Evolutionary conservation across 495 filamentous ascomycete species (phyloP).

Genomic region (Aspergillus campestris): DNA sequence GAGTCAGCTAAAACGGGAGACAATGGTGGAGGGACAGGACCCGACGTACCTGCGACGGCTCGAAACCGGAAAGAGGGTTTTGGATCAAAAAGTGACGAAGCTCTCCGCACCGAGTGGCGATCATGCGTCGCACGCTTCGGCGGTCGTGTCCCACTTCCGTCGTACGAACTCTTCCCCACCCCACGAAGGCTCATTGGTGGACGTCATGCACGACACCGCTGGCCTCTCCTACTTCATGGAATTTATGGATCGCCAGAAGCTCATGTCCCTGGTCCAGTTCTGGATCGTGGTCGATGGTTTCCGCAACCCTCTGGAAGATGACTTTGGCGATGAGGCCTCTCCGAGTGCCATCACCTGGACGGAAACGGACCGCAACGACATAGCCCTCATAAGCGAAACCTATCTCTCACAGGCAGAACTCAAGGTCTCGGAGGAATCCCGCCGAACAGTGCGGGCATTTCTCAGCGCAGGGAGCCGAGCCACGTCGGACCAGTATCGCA

Average conservation of each 20-base stretch:
- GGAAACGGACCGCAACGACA: slow-evolving; percentile 74
- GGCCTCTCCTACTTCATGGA: slow-evolving; percentile 99
- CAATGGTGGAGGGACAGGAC: slow-evolving; percentile 69
- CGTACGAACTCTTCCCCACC: slow-evolving; percentile 42
- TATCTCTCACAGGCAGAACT: slow-evolving; percentile 80
- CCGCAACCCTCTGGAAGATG: slow-evolving; percentile 91
- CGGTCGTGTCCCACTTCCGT: slow-evolving; percentile 27
- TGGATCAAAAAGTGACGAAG: slow-evolving; percentile 83
- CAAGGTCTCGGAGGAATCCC: slow-evolving; percentile 60
- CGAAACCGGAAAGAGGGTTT: slow-evolving; percentile 80
- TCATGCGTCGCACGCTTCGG: slow-evolving; percentile 25
- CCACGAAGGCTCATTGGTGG: slow-evolving; percentile 64
- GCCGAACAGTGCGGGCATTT: slow-evolving; percentile 63
- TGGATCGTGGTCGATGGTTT: slow-evolving; percentile 98
- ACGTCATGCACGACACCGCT: slow-evolving; percentile 78
- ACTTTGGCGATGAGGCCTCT: slow-evolving; percentile 60
- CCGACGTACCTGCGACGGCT: slow-evolving; percentile 77
- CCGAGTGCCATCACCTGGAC: slow-evolving; percentile 65
- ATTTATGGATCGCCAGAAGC: slow-evolving; percentile 86
- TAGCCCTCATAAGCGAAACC: slow-evolving; percentile 81
- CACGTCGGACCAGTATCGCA: slow-evolving; percentile 70
- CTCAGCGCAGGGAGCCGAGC: slow-evolving; percentile 67
- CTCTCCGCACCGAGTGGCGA: slow-evolving; percentile 58
- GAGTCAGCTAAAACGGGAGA: slow-evolving; percentile 85
- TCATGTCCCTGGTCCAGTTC: slow-evolving; percentile 91